Conservation (phyloP, 495 filamentous ascomycete genomes). For the Usnea hakonensis region DNA sequence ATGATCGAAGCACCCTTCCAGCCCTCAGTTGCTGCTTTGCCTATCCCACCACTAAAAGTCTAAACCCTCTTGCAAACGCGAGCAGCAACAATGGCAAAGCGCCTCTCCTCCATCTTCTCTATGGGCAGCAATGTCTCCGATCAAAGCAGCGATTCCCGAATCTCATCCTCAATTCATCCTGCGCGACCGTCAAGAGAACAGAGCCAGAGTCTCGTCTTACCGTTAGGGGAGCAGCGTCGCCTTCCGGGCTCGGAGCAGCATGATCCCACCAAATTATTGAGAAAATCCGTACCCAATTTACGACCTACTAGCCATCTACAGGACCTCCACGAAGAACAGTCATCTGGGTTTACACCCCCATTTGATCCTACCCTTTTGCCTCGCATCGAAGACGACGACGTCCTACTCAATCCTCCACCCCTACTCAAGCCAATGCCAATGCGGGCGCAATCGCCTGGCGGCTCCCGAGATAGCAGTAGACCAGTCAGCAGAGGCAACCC, state of each 20-base stretch:
- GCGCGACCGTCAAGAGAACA: slow-evolving; percentile 13
- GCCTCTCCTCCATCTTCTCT: slow-evolving; percentile 22
- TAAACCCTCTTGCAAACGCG: not conserved
- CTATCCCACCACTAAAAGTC: not conserved
- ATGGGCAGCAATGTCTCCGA: slow-evolving; percentile 17
- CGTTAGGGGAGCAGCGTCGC: not conserved
- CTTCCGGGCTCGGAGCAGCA: not conserved
- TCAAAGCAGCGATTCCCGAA: slow-evolving; percentile 17
- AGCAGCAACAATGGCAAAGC: slow-evolving; percentile 14
- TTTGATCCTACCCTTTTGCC: slow-evolving; percentile 9
- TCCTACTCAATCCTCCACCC: slow-evolving; percentile 5
- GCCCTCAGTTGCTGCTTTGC: not conserved
- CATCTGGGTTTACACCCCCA: slow-evolving; percentile 5
- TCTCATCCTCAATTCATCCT: slow-evolving; percentile 7
- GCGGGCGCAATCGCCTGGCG: slow-evolving; percentile 1
- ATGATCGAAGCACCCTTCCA: not conserved
- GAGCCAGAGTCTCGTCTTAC: not conserved
- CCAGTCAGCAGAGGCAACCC: slow-evolving; percentile 24
- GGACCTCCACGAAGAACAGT: slow-evolving; percentile 3
- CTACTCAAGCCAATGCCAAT: slow-evolving; percentile 11
- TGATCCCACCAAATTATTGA: not conserved
- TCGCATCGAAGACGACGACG: slow-evolving; percentile 12
- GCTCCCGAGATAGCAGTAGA: slow-evolving; percentile 9
- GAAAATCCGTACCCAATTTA: slow-evolving; percentile 9
- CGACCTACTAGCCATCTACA: slow-evolving; percentile 5